Base-by-base conservation (phyloP, 1,139 yeast species). In the Pichia sp. region DNA sequence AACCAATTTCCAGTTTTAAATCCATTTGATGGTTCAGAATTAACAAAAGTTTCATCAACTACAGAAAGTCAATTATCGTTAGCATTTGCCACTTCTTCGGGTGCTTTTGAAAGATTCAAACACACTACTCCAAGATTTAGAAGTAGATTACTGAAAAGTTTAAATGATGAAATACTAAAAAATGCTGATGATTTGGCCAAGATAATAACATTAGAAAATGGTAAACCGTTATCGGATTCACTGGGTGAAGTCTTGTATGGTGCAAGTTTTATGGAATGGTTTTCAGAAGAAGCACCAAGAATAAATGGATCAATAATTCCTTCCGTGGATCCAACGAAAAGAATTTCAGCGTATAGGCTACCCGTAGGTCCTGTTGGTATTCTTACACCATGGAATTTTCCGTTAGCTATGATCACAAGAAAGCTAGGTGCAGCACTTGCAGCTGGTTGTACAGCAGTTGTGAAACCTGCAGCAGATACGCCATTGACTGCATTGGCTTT, bases 351-450 rank as follows among this genome's bases (percentile, higher is more conserved):
- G 1, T 59, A 79, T 47, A 80, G 81, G 61, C 89, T 85, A 63
- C 95, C 96, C 16, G 76, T 90, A 46, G 97, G 97, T 22, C 95
- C 87, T 1, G 87, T 92, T 59, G 96, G 95, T 27, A 79, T 90
- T 52, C 73, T 90, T 58, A 87, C 96, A 5, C 97, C 97, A 20
- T 90, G 97, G 97, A 90, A 90, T 67, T 90, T 90, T 70, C 97
- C 97, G 18, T 73, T 84, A 46, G 95, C 96, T 7, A 90, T 90
- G 97, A 86, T 90, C 53, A 80, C 96, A 2, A 76, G 97, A 58
- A 90, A 90, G 66, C 76, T 85, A 44, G 96, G 88, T 27, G 96
- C 97, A 27, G 96, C 96, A 1, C 61, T 88, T 22, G 96, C 97
- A 18, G 90, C 94, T 11, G 97, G 97, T 2, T 90, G 97, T 67